Percentiles rank a stretch among this genome's conserved stretches.
These are phyloP conservation scores for Sisymbrium altissimum DNA, from an alignment of 345 rosid genomes.

Conservation along the genomic window DNA sequence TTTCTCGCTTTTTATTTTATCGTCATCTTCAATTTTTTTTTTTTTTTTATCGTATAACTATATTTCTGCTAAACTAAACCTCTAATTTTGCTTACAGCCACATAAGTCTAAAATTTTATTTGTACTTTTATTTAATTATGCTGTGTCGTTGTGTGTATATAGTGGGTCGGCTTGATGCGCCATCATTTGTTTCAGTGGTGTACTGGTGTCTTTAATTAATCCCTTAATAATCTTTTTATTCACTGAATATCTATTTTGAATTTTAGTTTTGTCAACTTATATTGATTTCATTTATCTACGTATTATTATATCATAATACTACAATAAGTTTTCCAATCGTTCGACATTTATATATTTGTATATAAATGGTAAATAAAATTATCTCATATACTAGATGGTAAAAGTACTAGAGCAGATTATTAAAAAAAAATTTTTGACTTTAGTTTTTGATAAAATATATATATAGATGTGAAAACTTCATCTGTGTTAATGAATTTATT, in stretches of 20 bases:
- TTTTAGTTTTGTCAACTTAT: background rate
- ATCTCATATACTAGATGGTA: background rate
- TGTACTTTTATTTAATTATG: background rate
- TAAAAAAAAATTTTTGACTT: too few species aligned
- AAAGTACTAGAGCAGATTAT: too few species aligned
- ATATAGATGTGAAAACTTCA: too few species aligned
- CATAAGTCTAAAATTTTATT: background rate
- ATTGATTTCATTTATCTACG: background rate
- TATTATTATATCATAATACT: background rate
- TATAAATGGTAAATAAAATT: background rate
- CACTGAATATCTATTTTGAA: background rate
- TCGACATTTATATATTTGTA: background rate
- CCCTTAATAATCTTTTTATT: background rate
- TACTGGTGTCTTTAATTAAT: background rate
- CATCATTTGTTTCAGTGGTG: conserved; percentile 20
- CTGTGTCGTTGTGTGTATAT: background rate
- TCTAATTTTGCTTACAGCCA: conserved; percentile 8
- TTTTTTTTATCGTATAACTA: background rate
- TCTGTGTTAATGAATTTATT: too few species aligned
- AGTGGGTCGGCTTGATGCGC: conserved; percentile 25
- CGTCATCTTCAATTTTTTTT: background rate
- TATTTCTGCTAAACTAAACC: conserved; percentile 1
- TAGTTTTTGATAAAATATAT: too few species aligned
- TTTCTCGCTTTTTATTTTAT: background rate
- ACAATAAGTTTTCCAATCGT: background rate